Base-by-base conservation (phyloP, 257 asterid species). In the Anisodus acutangulus region DNA sequence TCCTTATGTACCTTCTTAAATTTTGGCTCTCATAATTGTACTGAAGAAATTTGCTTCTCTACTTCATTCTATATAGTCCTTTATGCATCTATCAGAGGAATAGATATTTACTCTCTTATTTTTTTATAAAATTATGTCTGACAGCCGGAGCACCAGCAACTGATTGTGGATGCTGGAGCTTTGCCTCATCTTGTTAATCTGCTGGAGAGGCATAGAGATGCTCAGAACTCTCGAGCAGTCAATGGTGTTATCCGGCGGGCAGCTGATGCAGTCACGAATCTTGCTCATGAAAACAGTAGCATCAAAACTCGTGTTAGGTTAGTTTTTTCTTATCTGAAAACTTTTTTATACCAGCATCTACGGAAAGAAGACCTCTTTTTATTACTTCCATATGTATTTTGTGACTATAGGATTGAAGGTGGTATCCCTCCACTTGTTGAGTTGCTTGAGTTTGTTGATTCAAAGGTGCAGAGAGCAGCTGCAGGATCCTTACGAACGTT, bases 361-460 rank as follows among this genome's bases (percentile, higher is more conserved):
- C 45, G 41, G 55, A 37, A 53, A 54, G 15, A 19, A 68, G 57
- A 67, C 35, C 49, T 37, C 80, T 17, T 68, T 22, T 53, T 68
- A 62, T 68, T 71, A 37, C 43, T 51, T 60, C 85, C 85, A 51
- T 68, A 43, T 13, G 39, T 82, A 64, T 82, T 45, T 78, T 39
- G 43, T 66, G 16, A 49, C 13, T 79, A 80, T 84, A 97, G 99
- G 93, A 84, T 93, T 80, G 99, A 95, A 88, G 99, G 97, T 80
- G 99, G 98, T 37, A 91, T 97, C 54, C 99, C 99, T 80, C 99
- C 99, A 60, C 98, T 97, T 70, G 98, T 97, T 83, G 98, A 97
- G 79, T 89, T 97, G 92, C 99, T 97, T 53, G 95, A 92, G 82
- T 97, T 93, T 85, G 85, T 92, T 64, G 99, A 97, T 87, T 85